Percentiles rank a stretch among this genome's conserved stretches.
Conservation (phyloP, 2,329 filamentous ascomycete genomes). For the Massarina eburnea region DNA sequence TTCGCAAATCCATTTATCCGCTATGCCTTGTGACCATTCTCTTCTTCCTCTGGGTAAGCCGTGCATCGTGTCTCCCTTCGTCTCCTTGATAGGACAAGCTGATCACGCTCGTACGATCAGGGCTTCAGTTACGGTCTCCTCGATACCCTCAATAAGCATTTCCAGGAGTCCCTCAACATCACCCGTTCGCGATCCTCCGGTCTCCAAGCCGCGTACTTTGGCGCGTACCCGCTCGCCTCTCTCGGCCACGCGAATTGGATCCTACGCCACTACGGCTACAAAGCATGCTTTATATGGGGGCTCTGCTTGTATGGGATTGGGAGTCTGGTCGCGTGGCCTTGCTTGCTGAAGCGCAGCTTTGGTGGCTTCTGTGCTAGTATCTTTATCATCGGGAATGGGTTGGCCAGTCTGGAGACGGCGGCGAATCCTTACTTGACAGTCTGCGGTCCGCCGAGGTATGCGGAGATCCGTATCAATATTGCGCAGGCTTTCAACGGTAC, state of each 20-base stretch:
- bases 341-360: conserved; percentile 57
- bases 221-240: conserved; percentile 53
- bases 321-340: conserved; percentile 62
- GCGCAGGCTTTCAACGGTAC: conserved; percentile 60
- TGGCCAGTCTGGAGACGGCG: conserved; percentile 60
- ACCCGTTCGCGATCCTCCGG: conserved; percentile 48
- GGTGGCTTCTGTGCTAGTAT: conserved; percentile 63
- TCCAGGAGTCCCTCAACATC: conserved; percentile 48
- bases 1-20: conserved; percentile 68
- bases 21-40: conserved; percentile 66
- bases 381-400: conserved; percentile 56
- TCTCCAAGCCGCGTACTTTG: conserved; percentile 54
- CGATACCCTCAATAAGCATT: conserved; percentile 56
- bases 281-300: conserved; percentile 53
- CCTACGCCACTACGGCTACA: conserved; percentile 53
- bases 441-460: conserved; percentile 61
- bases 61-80: not conserved
- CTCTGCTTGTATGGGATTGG: conserved; percentile 59
- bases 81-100: not conserved
- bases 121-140: conserved; percentile 60
- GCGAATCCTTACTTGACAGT: conserved; percentile 56
- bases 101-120: conserved; percentile 25
- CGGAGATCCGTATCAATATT: conserved; percentile 61
- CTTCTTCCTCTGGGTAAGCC: conserved; percentile 63
- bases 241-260: conserved; percentile 53